phyloP scores from a whole-genome alignment of 192 early-diverging fungal genomes.

The Linnemannia schmuckeri region DNA sequence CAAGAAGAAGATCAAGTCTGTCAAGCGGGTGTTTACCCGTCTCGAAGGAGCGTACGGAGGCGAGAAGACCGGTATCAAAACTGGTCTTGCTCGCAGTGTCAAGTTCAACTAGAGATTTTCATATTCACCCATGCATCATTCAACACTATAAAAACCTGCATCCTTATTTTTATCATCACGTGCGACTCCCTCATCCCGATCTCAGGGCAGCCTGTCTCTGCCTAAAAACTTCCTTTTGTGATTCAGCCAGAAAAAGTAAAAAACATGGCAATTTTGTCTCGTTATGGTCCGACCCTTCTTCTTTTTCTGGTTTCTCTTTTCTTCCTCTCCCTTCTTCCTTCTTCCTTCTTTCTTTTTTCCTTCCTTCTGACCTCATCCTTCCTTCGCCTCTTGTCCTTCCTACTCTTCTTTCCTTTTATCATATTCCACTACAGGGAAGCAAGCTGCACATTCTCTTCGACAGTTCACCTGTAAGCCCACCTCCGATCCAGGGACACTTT shows the following conservation, averaged over 20 bases:
- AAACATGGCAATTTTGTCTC: neutral
- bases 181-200: neutral
- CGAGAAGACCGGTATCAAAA: constrained; percentile 95
- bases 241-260: neutral
- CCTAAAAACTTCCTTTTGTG: neutral
- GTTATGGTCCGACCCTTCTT: neutral
- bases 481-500: neutral
- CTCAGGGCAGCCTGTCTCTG: neutral
- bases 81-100: constrained; percentile 84
- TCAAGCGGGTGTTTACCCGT: constrained; percentile 79
- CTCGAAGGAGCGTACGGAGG: constrained; percentile 86
- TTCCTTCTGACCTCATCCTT: neutral
- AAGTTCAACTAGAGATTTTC: constrained; percentile 64
- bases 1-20: constrained; percentile 89
- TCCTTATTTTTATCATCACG: neutral
- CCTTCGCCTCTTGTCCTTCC: neutral
- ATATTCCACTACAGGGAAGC: neutral
- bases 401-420: neutral
- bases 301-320: neutral
- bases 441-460: neutral
- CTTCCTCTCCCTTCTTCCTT: neutral
- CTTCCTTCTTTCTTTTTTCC: neutral
- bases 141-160: neutral
- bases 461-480: neutral
- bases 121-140: neutral